A percentile compares a stretch with the other conserved stretches of the same genome.
Evolutionary conservation across 306 rosid genomes (phyloP).

Genomic region (Spatholobus suberectus): DNA sequence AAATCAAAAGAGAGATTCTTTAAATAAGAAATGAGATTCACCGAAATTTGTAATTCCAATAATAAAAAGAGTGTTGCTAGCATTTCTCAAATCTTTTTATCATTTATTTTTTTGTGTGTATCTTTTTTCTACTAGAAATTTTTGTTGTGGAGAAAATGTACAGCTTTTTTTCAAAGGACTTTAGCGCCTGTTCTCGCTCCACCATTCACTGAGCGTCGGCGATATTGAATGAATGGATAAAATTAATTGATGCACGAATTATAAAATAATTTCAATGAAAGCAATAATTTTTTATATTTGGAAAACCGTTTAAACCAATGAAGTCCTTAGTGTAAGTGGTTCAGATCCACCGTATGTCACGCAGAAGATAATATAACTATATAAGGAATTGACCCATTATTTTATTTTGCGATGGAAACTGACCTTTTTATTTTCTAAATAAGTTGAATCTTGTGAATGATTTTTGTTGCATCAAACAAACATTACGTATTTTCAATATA

Average conservation of each 20-base stretch:
- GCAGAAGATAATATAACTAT: background rate
- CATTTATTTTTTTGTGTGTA: no score
- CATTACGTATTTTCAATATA: background rate
- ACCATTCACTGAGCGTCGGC: background rate
- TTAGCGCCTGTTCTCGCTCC: background rate
- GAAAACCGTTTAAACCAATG: background rate
- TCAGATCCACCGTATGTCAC: background rate
- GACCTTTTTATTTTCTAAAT: background rate
- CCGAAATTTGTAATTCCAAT: no score
- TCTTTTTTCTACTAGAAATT: no score
- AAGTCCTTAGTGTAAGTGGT: background rate
- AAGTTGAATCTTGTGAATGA: background rate
- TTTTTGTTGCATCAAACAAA: slow-evolving; percentile 3
- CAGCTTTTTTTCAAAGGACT: background rate
- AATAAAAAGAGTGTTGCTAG: no score
- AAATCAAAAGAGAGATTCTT: no score
- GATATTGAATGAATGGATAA: background rate
- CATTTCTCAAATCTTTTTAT: no score
- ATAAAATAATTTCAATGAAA: background rate
- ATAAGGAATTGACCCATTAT: background rate
- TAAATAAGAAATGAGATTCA: no score
- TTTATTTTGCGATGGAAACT: background rate
- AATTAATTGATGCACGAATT: background rate
- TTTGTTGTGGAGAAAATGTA: no score
- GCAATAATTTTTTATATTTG: background rate